Evolutionary conservation across 2,329 filamentous ascomycete genomes (phyloP), one percentile per base, ranked within the genome.

Genomic region (Colletotrichum sp.): DNA sequence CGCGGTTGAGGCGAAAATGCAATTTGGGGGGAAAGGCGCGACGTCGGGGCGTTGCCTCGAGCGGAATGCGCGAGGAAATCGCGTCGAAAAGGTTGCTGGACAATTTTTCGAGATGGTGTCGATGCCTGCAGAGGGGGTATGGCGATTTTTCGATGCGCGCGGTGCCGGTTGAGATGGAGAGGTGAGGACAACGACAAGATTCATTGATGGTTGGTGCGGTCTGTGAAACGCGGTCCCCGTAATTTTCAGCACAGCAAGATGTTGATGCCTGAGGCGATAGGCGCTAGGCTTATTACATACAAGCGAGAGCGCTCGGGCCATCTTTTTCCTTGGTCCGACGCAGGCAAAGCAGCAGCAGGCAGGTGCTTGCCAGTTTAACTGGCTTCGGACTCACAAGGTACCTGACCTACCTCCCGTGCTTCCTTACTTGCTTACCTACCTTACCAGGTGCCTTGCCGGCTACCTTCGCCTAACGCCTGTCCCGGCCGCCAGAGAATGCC

Each of bases 141-240:
- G 87, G 87, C 86, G 88, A 89, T 89, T 87, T 89, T 89, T 80
- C 78, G 88, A 90, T 90, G 88, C 88, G 89, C 88, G 88, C 87
- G 82, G 85, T 87, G 84, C 85, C 84, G 80, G 79, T 83, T 84
- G 83, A 86, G 84, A 87, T 86, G 84, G 86, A 81, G 86, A 87
- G 80, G 83, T 87, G 86, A 87, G 86, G 85, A 86, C 78, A 85
- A 86, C 85, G 84, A 84, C 84, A 86, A 86, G 85, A 86, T 87
- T 85, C 83, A 78, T 83, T 85, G 84, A 86, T 83, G 84, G 84
- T 82, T 83, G 82, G 84, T 86, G 85, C 85, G 77, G 84, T 82
- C 75, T 77, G 77, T 79, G 79, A 78, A 81, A 78, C 78, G 77
- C 76, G 73, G 75, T 73, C 80, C 82, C 81, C 76, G 85, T 86